Percentiles rank a stretch among this genome's conserved stretches.
phyloP scores from a whole-genome alignment of 2,329 filamentous ascomycete genomes.

The Coniochaeta prunicola region DNA sequence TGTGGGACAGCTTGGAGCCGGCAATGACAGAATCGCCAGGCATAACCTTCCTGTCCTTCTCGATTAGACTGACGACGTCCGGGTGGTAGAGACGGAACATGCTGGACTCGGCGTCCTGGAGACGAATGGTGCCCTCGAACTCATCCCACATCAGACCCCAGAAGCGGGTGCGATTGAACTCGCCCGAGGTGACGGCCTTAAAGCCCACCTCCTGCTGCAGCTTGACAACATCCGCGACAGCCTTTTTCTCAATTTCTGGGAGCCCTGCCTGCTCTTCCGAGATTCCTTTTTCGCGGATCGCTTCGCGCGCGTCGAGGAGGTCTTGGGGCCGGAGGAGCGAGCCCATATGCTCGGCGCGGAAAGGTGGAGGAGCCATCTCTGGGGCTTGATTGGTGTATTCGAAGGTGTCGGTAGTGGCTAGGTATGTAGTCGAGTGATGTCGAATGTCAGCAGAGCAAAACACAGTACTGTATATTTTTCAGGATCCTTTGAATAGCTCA shows the following conservation, averaged over 20 bases:
- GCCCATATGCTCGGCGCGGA: slow-evolving; percentile 28
- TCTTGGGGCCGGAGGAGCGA: slow-evolving; percentile 25
- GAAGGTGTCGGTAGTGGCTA: background rate
- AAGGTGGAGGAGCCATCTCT: slow-evolving; percentile 24
- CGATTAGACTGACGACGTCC: slow-evolving; percentile 46
- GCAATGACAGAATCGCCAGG: slow-evolving; percentile 49
- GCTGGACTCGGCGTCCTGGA: slow-evolving; percentile 42
- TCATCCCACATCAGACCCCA: slow-evolving; percentile 49
- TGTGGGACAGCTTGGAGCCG: slow-evolving; percentile 37
- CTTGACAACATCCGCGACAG: slow-evolving; percentile 60
- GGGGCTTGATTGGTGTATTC: background rate
- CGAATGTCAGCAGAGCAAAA: background rate
- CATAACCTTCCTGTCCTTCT: slow-evolving; percentile 46
- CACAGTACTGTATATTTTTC: background rate
- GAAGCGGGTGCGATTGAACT: slow-evolving; percentile 52
- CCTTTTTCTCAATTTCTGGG: slow-evolving; percentile 53
- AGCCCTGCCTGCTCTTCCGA: slow-evolving; percentile 48
- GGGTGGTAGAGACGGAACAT: slow-evolving; percentile 49
- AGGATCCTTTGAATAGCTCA: background rate
- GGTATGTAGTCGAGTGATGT: background rate
- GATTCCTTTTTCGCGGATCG: slow-evolving; percentile 49
- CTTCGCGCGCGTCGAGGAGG: slow-evolving; percentile 41
- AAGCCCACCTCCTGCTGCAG: slow-evolving; percentile 61
- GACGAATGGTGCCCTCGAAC: slow-evolving; percentile 38
- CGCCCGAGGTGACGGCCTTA: slow-evolving; percentile 62